Conservation (phyloP, 192 early-diverging fungal species). For the Dissophora globulifera region DNA sequence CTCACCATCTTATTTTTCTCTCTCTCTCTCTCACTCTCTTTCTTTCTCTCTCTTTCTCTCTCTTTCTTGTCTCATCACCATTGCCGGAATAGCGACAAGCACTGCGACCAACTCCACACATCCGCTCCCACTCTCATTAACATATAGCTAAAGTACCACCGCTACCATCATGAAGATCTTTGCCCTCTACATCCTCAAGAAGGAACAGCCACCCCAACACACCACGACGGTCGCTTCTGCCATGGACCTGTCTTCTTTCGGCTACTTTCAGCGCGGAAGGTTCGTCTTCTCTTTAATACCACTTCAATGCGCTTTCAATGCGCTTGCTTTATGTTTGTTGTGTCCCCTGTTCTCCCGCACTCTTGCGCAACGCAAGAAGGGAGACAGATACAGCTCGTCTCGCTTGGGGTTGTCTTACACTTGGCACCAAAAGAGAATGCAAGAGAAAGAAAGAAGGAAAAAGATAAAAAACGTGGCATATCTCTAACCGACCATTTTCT, state of each 20-base stretch:
- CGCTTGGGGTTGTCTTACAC: no score
- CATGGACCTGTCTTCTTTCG: slow-evolving; percentile 81
- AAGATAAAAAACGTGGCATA: no score
- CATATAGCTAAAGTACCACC: not conserved
- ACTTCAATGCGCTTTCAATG: not conserved
- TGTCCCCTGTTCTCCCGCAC: not conserved
- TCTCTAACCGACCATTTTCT: no score
- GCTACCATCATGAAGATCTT: slow-evolving; percentile 62
- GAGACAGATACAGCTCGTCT: no score
- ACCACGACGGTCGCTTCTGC: slow-evolving; percentile 73
- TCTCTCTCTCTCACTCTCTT: not conserved
- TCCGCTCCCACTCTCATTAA: not conserved
- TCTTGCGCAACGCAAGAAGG: no score
- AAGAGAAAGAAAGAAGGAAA: no score
- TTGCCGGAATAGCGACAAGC: no score
- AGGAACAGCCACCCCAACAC: slow-evolving; percentile 58
- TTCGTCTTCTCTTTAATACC: slow-evolving; percentile 48
- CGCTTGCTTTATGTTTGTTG: not conserved
- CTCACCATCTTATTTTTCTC: not conserved
- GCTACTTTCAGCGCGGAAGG: slow-evolving; percentile 89
- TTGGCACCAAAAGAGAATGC: no score
- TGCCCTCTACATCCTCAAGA: slow-evolving; percentile 59
- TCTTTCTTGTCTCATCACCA: not conserved
- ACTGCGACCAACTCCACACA: not conserved
- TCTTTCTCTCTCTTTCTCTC: not conserved